Evolutionary conservation across 352 stramenopile genomes (phyloP).

Genomic region (Phytophthora lateralis): DNA sequence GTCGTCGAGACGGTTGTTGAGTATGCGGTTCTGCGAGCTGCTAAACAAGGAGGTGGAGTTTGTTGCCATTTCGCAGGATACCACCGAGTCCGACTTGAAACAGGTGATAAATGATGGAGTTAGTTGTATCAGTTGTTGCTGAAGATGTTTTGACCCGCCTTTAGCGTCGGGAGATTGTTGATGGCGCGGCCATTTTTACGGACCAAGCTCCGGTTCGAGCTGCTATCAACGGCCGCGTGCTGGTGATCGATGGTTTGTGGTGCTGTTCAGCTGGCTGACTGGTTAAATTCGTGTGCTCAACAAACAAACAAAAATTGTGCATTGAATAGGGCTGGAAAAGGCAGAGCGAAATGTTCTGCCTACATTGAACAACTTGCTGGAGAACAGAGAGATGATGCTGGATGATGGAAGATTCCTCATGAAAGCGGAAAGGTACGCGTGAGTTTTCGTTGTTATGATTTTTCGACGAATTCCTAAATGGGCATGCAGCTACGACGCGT

Average conservation of each 20-base stretch:
- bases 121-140: conserved; percentile 12
- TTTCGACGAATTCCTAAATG: not conserved
- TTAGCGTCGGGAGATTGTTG: conserved; percentile 70
- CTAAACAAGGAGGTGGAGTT: conserved; percentile 88
- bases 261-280: not conserved
- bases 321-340: conserved; percentile 87
- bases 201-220: conserved; percentile 94
- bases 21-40: conserved; percentile 87
- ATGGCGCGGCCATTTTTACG: conserved; percentile 82
- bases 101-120: conserved; percentile 40
- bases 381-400: conserved; percentile 95
- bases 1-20: conserved; percentile 69
- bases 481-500: conserved; percentile 56
- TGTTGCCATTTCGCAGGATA: conserved; percentile 94
- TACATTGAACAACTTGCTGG: conserved; percentile 97
- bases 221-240: conserved; percentile 92
- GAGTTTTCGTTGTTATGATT: not conserved
- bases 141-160: not conserved
- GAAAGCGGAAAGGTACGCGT: conserved; percentile 74
- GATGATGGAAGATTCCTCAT: conserved; percentile 95
- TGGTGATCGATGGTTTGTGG: conserved; percentile 92
- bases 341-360: conserved; percentile 96
- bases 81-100: conserved; percentile 93
- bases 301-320: not conserved
- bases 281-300: not conserved